Base-by-base conservation (phyloP, 139 green algal genomes). In the Klebsormidium nitens region DNA sequence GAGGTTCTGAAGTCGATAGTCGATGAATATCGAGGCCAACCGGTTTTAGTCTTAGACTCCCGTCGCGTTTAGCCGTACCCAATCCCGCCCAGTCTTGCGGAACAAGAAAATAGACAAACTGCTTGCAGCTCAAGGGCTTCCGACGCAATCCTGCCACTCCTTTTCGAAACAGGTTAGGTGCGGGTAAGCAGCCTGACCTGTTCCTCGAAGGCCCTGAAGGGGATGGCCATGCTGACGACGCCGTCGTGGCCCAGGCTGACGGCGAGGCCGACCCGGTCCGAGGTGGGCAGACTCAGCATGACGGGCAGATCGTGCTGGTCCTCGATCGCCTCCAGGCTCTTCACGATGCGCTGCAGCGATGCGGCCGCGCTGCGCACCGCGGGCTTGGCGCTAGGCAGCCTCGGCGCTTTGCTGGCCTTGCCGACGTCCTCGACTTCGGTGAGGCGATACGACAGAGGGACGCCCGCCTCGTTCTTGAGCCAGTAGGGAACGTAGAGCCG, bases 401-500 rank as follows among this genome's bases (percentile, higher is more conserved):
- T 64, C 4, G 63, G 23, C 23, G 32, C 28, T 35, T 71, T 71
- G 14, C 35, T 28, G 36, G 63, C 63, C n/a, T 59, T 60, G 11
- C 26, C 36, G 19, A 37, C 63, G 17, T 34, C 3, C 28, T 77
- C 69, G 39, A 77, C 64, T 47, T 77, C 69, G 2, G 56, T 61
- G 26, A 78, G 5, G 38, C 62, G 71, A 37, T 60, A 75, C 28
- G 42, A 34, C 23, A 79, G 64, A 5, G 64, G 36, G 29, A 79
- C 29, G 17, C 8, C 6, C 26, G 72, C 38, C n/a, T 74, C 66
- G 66, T 79, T 79, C 36, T 8, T 23, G 23, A 79, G 31, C 72
- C 65, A 76, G 65, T 76, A 79, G 36, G 66, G 48, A 35, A 79
- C 72, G 42, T 66, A 79, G 8, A 79, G 32, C 6, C 65, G 50